Conservation (phyloP, 1,284 basidiomycete species). For the Ceratobasidium sp. region DNA sequence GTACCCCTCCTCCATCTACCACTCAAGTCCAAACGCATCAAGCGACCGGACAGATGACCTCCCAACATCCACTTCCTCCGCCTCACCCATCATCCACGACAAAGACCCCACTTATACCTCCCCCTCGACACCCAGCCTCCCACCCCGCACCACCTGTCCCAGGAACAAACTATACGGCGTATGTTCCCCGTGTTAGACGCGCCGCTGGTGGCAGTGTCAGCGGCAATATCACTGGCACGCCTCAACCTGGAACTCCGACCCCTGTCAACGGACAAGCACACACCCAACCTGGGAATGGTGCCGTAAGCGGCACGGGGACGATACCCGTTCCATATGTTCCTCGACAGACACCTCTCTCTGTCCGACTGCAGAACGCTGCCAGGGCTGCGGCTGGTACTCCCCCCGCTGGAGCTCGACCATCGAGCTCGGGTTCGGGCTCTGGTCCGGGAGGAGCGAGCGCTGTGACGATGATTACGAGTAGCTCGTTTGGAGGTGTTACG, state of each 20-base stretch:
- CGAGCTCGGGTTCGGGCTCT: constrained; percentile 40
- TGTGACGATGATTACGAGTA: constrained; percentile 78
- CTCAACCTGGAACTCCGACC: constrained; percentile 12
- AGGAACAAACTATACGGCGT: constrained; percentile 82
- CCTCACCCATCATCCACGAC: constrained; percentile 45
- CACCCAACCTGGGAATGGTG: neutral
- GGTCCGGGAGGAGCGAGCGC: constrained; percentile 62
- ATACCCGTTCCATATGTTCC: constrained; percentile 29
- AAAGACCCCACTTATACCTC: constrained; percentile 50
- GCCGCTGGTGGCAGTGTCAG: constrained; percentile 42
- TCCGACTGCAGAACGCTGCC: constrained; percentile 45
- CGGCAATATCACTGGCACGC: constrained; percentile 5
- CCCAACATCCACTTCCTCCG: neutral
- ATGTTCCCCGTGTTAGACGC: constrained; percentile 73
- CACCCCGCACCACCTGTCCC: constrained; percentile 50
- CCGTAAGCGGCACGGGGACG: neutral
- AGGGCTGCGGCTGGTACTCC: constrained; percentile 25
- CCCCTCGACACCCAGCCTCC: constrained; percentile 55
- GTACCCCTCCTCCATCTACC: neutral
- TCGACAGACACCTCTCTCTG: constrained; percentile 26
- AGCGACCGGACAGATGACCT: neutral
- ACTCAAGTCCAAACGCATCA: neutral
- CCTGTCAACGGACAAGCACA: neutral
- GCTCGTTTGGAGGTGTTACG: constrained; percentile 79
- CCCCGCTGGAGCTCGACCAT: constrained; percentile 1